A percentile compares a stretch with the other conserved stretches of the same genome.
Evolutionary conservation across 2,329 filamentous ascomycete species (phyloP).

Genomic region (Alternaria brassicicola): DNA sequence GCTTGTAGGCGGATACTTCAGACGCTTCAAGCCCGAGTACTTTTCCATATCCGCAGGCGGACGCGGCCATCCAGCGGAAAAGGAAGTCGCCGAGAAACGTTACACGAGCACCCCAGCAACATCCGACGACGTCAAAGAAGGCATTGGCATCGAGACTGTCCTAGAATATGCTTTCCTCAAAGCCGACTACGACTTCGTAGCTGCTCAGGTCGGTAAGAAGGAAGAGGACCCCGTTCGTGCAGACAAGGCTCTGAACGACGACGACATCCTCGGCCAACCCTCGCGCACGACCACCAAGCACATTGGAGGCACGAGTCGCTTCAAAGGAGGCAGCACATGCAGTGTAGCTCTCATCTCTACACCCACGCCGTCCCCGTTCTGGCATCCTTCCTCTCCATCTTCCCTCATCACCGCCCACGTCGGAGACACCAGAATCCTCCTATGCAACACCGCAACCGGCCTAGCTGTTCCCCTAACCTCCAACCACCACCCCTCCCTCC

Average conservation of each 20-base stretch:
- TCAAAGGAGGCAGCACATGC: conserved; percentile 92
- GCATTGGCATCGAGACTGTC: conserved; percentile 74
- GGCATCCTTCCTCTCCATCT: conserved; percentile 86
- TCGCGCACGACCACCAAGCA: conserved; percentile 52
- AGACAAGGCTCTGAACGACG: conserved; percentile 80
- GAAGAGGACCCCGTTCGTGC: conserved; percentile 70
- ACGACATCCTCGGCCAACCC: conserved; percentile 78
- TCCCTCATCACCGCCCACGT: conserved; percentile 89
- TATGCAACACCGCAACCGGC: conserved; percentile 86
- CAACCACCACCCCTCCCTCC: conserved; percentile 90
- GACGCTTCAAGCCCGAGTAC: conserved; percentile 81
- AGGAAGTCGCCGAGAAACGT: conserved; percentile 36
- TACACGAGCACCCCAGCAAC: conserved; percentile 31
- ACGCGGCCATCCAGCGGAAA: conserved; percentile 44
- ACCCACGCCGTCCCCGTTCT: conserved; percentile 88
- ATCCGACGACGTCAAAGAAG: conserved; percentile 38
- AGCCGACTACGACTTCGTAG: conserved; percentile 92
- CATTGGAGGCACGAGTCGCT: conserved; percentile 79
- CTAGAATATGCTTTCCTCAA: conserved; percentile 92
- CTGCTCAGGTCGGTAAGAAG: conserved; percentile 84
- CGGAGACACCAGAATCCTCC: conserved; percentile 87
- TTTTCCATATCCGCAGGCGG: conserved; percentile 62
- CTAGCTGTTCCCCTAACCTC: conserved; percentile 80
- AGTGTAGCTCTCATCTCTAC: conserved; percentile 91
- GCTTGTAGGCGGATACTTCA: conserved; percentile 92